Evolutionary conservation across 352 stramenopile species (phyloP).

Genomic region (Globisporangium irregulare): DNA sequence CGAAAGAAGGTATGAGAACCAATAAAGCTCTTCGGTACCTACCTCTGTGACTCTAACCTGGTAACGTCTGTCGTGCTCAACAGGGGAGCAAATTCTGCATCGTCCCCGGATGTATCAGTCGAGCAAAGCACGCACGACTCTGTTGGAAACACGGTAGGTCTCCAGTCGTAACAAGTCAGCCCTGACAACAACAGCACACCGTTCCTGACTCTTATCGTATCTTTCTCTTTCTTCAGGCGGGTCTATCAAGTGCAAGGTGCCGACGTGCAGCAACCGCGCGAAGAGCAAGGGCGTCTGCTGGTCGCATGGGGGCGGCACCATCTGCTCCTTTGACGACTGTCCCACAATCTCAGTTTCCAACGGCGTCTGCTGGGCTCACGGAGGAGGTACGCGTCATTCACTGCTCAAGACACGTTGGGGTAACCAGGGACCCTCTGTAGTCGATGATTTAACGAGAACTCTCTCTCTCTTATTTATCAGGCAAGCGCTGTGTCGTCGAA

Average conservation of each 20-base stretch:
- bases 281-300: conserved; percentile 60
- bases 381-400: conserved; percentile 6
- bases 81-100: conserved; percentile 58
- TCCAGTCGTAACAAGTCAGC: too few relatives aligned
- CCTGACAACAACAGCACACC: too few relatives aligned
- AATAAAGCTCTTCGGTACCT: not conserved
- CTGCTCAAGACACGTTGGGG: too few relatives aligned
- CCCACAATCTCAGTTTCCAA: conserved; percentile 53
- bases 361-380: conserved; percentile 45
- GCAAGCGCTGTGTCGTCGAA: conserved; percentile 17
- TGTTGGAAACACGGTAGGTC: conserved; percentile 42
- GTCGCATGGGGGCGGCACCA: conserved; percentile 50
- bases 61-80: not conserved
- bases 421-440: too few relatives aligned
- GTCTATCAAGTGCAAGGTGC: conserved; percentile 53
- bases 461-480: not conserved
- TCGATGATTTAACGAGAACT: too few relatives aligned
- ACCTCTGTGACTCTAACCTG: not conserved
- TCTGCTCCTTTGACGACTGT: conserved; percentile 41
- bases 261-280: conserved; percentile 42
- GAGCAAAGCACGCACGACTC: conserved; percentile 43
- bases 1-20: not conserved
- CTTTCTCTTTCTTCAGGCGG: conserved; percentile 16
- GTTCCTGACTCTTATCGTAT: not conserved
- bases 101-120: conserved; percentile 43